phyloP scores from a whole-genome alignment of 352 stramenopile genomes.

The Phytophthora melonis region DNA sequence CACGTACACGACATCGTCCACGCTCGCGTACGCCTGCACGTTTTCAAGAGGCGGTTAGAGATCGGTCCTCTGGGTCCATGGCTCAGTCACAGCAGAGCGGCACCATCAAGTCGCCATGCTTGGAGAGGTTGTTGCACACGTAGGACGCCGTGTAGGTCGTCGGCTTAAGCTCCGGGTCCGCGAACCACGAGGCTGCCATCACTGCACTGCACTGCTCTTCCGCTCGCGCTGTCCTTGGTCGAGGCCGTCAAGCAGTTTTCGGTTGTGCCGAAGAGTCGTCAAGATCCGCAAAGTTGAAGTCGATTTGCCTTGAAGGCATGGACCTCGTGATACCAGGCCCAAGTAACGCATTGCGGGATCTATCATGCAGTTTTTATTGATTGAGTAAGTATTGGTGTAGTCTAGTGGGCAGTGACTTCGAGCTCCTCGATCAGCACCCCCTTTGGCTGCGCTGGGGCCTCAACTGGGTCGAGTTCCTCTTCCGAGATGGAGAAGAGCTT shows the following conservation, averaged over 20 bases:
- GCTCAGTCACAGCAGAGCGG: background rate
- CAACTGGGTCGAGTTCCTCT: constrained; percentile 13
- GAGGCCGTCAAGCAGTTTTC: constrained; percentile 11
- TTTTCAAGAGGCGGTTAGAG: background rate
- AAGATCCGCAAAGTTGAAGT: constrained; percentile 8
- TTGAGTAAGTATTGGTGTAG: constrained; percentile 11
- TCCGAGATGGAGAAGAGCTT: constrained; percentile 37
- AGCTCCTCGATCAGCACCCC: constrained; percentile 45
- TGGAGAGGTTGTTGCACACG: constrained; percentile 67
- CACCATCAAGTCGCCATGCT: constrained; percentile 55
- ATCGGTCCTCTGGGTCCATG: background rate
- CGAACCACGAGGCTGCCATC: constrained; percentile 60
- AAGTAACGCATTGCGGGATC: constrained; percentile 7
- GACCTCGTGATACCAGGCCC: background rate
- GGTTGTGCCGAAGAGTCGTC: constrained; percentile 28
- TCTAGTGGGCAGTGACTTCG: constrained; percentile 24
- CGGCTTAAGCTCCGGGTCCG: constrained; percentile 52
- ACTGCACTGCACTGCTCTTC: constrained; percentile 11
- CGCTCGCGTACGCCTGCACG: constrained; percentile 53
- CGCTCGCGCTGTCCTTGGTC: background rate
- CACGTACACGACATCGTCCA: constrained; percentile 59
- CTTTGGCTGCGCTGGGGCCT: constrained; percentile 18
- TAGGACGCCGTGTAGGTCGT: constrained; percentile 59
- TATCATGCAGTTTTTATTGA: constrained; percentile 35
- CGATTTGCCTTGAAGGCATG: background rate